Conservation (phyloP, 495 filamentous ascomycete species). For the Tricharina praecox region DNA sequence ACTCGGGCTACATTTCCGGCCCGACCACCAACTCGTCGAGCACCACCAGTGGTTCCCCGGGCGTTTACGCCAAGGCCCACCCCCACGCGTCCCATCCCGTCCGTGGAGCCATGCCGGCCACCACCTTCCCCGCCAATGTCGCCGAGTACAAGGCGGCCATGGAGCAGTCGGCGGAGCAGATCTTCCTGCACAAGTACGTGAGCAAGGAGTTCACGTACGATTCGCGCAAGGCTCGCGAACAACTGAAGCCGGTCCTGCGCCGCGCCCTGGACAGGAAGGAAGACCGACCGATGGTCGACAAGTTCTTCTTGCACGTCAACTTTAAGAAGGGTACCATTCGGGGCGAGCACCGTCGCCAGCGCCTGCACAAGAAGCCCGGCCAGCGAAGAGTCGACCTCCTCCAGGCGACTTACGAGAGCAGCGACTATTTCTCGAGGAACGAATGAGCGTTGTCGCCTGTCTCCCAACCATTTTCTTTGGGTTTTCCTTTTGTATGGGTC, state of each 20-base stretch:
- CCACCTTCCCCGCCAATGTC: conserved; percentile 9
- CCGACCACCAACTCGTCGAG: not conserved
- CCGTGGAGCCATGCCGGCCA: not conserved
- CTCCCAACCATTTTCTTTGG: not conserved
- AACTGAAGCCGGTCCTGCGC: conserved; percentile 20
- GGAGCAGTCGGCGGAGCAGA: conserved; percentile 14
- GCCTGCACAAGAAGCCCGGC: not conserved
- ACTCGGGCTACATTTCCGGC: conserved; percentile 2
- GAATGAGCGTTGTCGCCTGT: not conserved
- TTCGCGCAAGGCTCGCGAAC: conserved; percentile 11
- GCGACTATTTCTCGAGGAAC: not conserved
- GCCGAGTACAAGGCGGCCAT: conserved; percentile 18
- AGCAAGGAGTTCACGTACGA: conserved; percentile 18
- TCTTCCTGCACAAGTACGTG: conserved; percentile 20
- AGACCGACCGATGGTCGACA: conserved; percentile 17
- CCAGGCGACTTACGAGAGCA: not conserved
- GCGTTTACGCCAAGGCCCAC: not conserved
- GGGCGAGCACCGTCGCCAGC: conserved; percentile 10
- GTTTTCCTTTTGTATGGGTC: not conserved
- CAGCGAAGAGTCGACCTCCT: not conserved
- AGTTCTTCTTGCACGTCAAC: conserved; percentile 17
- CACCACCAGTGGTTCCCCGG: no score
- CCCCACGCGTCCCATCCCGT: not conserved
- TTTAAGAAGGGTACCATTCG: conserved; percentile 17
- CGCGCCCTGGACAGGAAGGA: conserved; percentile 20